Base-by-base conservation (phyloP, 441 rosid species). In the Mallotus japonicus region DNA sequence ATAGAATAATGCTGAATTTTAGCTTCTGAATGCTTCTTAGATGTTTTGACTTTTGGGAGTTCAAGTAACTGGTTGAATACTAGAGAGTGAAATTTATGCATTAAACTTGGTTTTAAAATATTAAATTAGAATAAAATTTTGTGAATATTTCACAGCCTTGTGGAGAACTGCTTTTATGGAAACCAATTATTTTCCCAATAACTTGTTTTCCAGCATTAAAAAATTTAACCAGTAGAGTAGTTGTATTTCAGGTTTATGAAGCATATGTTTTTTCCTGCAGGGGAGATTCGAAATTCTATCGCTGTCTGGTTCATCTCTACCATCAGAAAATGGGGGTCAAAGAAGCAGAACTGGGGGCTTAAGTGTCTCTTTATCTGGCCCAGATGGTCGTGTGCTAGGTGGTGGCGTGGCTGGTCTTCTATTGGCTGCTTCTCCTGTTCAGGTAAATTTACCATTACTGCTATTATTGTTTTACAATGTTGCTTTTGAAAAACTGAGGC, bases 271-370 rank as follows among this genome's bases (percentile, higher is more conserved):
- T 62, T 55, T 49, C 62, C 57, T 70, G 72, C 82, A 87, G 91
- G 91, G 91, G 50, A 82, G 87, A 74, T 87, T 87, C 61, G 89
- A 87, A 75, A 87, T 87, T 62, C 73, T 86, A 73, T 83, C 91
- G 6, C 82, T 87, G 47, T 83, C 88, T 59, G 91, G 89, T 55
- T 87, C 89, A 50, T 83, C 78, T 73, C 65, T 79, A 50, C 84
- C 81, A 17, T 75, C 80, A 13, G 91, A 83, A 62, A 77, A 67
- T 64, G 78, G 77, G 12, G 87, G 85, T 65, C 85, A 75, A 59
- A 77, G 82, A 58, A 81, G 85, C 84, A 82, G 89, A 78, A 82
- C 84, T 8, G 87, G 91, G 42, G 91, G 87, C 20, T 62, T 87
- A 71, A 85, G 87, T 28, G 83, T 85, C 74, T 80, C 83, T 28